Evolutionary conservation across 495 filamentous ascomycete species (phyloP).

Genomic region (Aspergillus mulundensis): DNA sequence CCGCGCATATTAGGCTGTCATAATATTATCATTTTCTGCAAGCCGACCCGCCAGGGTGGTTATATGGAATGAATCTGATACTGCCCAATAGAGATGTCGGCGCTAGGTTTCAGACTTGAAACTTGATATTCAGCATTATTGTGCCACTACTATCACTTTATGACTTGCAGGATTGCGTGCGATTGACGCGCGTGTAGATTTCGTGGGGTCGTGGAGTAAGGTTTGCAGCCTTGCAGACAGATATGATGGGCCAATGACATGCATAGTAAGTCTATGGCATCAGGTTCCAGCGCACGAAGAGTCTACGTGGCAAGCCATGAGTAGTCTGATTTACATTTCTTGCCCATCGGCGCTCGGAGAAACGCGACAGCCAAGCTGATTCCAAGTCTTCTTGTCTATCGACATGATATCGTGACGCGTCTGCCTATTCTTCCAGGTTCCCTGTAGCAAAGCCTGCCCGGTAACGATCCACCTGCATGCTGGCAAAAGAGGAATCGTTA

Average conservation of each 20-base stretch:
- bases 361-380: background rate
- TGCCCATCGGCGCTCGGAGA: too few species aligned
- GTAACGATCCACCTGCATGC: background rate
- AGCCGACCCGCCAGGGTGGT: too few species aligned
- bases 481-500: background rate
- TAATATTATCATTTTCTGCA: too few species aligned
- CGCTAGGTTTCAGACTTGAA: constrained; percentile 8
- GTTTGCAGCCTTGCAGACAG: background rate
- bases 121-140: background rate
- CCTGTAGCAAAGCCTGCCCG: background rate
- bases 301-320: too few species aligned
- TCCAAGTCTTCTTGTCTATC: background rate
- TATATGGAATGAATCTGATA: background rate
- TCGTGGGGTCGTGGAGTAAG: background rate
- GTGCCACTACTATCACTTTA: background rate
- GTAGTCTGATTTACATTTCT: too few species aligned
- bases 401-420: background rate
- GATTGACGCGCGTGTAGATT: background rate
- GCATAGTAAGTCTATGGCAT: background rate
- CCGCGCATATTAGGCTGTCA: background rate
- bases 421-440: background rate
- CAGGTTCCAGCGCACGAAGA: background rate
- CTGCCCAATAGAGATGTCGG: background rate
- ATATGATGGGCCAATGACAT: background rate
- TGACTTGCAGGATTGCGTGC: background rate